Conservation (phyloP, 306 rosid species). For the Alnus rubra region DNA sequence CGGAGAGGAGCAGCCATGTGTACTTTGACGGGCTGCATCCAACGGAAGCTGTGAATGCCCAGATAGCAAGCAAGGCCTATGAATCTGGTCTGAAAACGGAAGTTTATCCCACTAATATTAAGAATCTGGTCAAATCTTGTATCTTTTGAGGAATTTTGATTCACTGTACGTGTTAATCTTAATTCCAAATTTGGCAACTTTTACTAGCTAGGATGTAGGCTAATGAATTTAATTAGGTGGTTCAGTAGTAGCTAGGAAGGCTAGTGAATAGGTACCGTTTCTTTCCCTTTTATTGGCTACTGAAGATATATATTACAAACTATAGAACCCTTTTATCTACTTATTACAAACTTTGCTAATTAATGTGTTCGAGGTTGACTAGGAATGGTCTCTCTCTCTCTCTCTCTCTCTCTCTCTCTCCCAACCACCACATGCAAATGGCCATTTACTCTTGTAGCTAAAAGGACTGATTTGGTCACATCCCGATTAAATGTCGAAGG, state of each 20-base stretch:
- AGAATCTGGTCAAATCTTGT: conserved; percentile 17
- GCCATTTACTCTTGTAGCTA: too few relatives aligned
- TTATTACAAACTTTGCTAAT: too few relatives aligned
- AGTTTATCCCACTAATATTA: conserved; percentile 52
- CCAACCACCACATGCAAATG: too few relatives aligned
- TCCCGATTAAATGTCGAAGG: too few relatives aligned
- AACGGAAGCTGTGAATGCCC: conserved; percentile 47
- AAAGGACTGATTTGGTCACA: too few relatives aligned
- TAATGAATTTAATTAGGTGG: background rate
- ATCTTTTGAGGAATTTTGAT: background rate
- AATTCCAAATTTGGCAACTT: too few relatives aligned
- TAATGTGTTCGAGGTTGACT: too few relatives aligned
- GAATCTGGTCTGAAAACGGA: conserved; percentile 36
- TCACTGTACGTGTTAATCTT: too few relatives aligned
- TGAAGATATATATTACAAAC: too few relatives aligned
- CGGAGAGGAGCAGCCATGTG: conserved; percentile 34
- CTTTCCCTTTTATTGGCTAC: background rate
- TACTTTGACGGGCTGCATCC: conserved; percentile 58
- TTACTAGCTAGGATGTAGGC: background rate
- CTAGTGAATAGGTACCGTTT: background rate
- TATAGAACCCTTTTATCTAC: too few relatives aligned
- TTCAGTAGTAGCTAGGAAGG: background rate
- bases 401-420: too few relatives aligned
- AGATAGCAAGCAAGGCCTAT: conserved; percentile 45
- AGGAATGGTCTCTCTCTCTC: too few relatives aligned